phyloP scores from a whole-genome alignment of 176 grass and related monocot genomes.

The Phoenix roebelenii region DNA sequence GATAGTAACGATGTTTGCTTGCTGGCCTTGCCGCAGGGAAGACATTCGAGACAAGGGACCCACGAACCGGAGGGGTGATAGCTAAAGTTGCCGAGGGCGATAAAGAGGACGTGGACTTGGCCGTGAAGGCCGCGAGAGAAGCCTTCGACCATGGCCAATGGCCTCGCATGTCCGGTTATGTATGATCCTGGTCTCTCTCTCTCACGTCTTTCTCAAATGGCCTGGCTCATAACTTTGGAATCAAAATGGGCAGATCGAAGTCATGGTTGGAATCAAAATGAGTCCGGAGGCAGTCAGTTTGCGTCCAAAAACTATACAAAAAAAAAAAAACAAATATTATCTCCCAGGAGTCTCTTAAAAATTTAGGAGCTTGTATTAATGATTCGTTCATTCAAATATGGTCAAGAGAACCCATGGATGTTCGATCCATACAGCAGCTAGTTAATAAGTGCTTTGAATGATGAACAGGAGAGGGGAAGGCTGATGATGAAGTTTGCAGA shows the following conservation, averaged over 20 bases:
- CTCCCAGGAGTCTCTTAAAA: no score
- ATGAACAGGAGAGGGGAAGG: constrained; percentile 54
- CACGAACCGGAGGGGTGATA: constrained; percentile 58
- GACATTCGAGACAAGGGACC: constrained; percentile 59
- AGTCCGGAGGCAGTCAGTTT: no score
- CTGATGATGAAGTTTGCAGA: constrained; percentile 60
- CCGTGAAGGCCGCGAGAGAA: constrained; percentile 57
- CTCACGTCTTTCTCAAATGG: background rate
- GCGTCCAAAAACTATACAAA: no score
- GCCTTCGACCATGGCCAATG: constrained; percentile 79
- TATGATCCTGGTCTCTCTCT: constrained; percentile 14
- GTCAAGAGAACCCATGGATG: no score
- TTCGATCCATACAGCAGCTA: background rate
- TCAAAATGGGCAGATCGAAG: no score
- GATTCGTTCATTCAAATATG: no score
- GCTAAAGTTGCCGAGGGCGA: constrained; percentile 58
- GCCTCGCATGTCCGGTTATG: constrained; percentile 89
- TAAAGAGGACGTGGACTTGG: constrained; percentile 52
- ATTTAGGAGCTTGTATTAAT: no score
- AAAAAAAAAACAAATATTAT: no score
- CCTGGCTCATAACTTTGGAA: no score
- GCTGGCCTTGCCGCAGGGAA: constrained; percentile 15
- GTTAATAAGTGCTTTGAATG: background rate
- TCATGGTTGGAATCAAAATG: no score
- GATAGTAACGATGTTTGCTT: no score